Percentiles rank a stretch among this genome's conserved stretches.
phyloP scores from a whole-genome alignment of 202 grass and related monocot genomes.

The Bolboschoenoplectus hybrid region DNA sequence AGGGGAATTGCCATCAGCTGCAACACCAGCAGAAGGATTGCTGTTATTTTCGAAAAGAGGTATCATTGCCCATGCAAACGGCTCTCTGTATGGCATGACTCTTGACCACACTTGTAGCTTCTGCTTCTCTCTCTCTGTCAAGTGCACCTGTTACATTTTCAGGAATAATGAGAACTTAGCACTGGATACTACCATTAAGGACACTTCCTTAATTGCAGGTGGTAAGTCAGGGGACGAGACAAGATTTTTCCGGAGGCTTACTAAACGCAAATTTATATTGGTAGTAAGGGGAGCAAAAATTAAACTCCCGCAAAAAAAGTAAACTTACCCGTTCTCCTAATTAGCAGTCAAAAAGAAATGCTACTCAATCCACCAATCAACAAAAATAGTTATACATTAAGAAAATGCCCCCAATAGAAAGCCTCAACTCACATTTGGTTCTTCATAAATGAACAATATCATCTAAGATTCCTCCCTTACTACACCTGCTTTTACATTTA shows the following conservation, averaged over 20 bases:
- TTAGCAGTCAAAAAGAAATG: conserved; percentile 20
- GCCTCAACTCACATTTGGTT: conserved; percentile 13
- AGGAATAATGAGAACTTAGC: conserved; percentile 16
- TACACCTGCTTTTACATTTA: not conserved
- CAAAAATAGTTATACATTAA: conserved; percentile 11
- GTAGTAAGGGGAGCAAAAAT: not conserved
- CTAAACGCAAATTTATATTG: not conserved
- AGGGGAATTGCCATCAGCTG: conserved; percentile 67
- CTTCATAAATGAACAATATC: not conserved
- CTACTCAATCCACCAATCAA: conserved; percentile 4
- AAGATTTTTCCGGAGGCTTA: not conserved
- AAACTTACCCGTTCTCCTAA: not conserved
- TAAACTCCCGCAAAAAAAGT: not conserved
- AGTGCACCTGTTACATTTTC: conserved; percentile 63
- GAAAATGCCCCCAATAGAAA: not conserved
- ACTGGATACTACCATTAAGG: not conserved
- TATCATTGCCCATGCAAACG: conserved; percentile 96
- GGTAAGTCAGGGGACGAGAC: not conserved
- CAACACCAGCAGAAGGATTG: conserved; percentile 46
- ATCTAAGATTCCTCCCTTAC: not conserved
- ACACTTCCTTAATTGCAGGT: not conserved
- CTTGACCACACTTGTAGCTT: conserved; percentile 97
- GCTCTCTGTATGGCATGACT: conserved; percentile 85
- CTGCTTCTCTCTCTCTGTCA: conserved; percentile 94
- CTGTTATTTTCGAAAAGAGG: conserved; percentile 82